phyloP scores from a whole-genome alignment of 345 rosid species.

The Brassica carinata region DNA sequence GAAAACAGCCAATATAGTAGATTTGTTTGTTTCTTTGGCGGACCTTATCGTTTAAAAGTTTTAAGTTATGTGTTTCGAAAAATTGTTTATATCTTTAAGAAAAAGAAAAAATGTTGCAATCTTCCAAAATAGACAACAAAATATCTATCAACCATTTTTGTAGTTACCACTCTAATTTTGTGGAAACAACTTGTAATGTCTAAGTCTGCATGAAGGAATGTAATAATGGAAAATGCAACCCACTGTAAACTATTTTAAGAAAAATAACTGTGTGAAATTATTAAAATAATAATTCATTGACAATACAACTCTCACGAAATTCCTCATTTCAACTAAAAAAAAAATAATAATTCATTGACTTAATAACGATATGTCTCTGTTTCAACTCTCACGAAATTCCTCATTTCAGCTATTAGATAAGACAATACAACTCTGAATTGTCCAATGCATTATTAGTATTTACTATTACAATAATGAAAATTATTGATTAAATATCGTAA shows the following conservation, averaged over 20 bases:
- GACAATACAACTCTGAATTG: slow-evolving; percentile 5
- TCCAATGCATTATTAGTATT: slow-evolving; percentile 18
- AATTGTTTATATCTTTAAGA: too few species aligned
- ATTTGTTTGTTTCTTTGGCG: not conserved
- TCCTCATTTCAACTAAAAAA: slow-evolving; percentile 10
- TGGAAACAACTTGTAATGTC: not conserved
- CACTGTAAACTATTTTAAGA: not conserved
- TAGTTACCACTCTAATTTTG: not conserved
- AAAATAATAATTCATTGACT: not conserved
- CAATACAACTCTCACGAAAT: slow-evolving; percentile 2
- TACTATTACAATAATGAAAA: not conserved
- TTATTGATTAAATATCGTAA: not conserved
- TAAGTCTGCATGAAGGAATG: not conserved
- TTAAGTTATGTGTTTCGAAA: not conserved
- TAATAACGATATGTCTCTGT: not conserved
- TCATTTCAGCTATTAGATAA: slow-evolving; percentile 3
- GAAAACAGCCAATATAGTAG: not conserved
- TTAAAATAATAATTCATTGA: not conserved
- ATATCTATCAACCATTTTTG: not conserved
- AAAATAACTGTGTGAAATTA: not conserved
- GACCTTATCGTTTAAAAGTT: not conserved
- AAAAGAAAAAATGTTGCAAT: not conserved
- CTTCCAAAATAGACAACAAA: not conserved
- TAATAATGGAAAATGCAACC: not conserved
- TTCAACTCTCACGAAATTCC: slow-evolving; percentile 3